A percentile compares a stretch with the other conserved stretches of the same genome.
These are phyloP conservation scores for Panicum virgatum DNA, from an alignment of 202 grass and related monocot species.

Conservation along the genomic window DNA sequence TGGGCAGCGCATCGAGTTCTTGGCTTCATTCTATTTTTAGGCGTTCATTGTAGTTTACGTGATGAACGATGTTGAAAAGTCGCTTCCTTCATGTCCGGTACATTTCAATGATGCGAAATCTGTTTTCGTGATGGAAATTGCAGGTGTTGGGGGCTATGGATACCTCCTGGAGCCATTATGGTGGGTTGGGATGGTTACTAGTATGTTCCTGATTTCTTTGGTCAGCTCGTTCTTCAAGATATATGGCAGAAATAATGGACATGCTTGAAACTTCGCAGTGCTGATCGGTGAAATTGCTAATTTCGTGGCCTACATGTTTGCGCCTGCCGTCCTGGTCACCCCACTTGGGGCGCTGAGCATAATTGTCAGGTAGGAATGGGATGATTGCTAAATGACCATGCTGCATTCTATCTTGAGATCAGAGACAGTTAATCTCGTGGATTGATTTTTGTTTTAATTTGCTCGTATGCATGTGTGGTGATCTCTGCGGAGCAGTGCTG, in stretches of 20 bases:
- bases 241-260: conserved; percentile 15
- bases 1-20: background rate
- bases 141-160: conserved; percentile 80
- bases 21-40: background rate
- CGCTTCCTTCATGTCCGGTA: background rate
- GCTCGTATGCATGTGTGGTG: background rate
- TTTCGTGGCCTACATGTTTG: conserved; percentile 87
- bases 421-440: background rate
- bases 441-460: conserved; percentile 7
- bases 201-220: conserved; percentile 41
- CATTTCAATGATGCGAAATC: background rate
- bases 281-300: conserved; percentile 83
- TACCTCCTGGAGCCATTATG: conserved; percentile 77
- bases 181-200: conserved; percentile 84
- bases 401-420: background rate
- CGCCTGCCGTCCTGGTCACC: conserved; percentile 77
- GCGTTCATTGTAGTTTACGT: background rate
- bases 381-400: background rate
- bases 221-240: conserved; percentile 6
- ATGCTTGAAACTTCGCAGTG: conserved; percentile 47
- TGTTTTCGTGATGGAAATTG: background rate
- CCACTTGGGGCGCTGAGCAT: conserved; percentile 84
- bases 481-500: conserved; percentile 48
- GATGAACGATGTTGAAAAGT: background rate
- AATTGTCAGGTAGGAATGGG: conserved; percentile 69